Base-by-base conservation (phyloP, 2,329 filamentous ascomycete genomes). In the Trichoderma atroviride region DNA sequence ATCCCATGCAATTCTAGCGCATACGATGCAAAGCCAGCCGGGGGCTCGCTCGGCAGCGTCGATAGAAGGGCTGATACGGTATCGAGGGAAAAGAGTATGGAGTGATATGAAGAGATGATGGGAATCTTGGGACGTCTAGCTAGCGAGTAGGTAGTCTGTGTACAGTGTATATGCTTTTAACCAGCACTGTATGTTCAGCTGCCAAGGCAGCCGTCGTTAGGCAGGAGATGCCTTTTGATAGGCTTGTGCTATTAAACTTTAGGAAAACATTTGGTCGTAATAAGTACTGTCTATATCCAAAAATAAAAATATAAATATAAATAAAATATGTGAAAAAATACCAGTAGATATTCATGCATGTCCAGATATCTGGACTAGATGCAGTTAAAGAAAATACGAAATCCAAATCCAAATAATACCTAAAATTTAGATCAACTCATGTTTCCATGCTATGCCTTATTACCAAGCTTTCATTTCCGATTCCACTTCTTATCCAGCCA, bases 1-100 rank as follows among this genome's bases (percentile, higher is more conserved):
- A 73, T 75, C 72, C 71, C 76, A 77, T 73, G 70, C 65, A 70
- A 58, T 40, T 64, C 47, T 52, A 52, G 14, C 22, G 59, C 5
- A 10, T 6, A 43, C 37, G 52, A n/a, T 37, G 19, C 19, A 53
- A 13, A 6, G 16, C 24, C 43, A 50, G 55, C 56, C 24, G 27
- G 11, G 2, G 4, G 35, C 35, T 27, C 56, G 35, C 31, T 57
- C 47, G 40, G 35, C 9, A 37, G 29, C 2, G 43, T 43, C 59
- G 27, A 27, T 64, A 55, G 24, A 50, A 33, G 37, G 16, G 31
- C 14, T 37, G 50, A n/a, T 19, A 57, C 14, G 29, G 19, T n/a
- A 40, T 52, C 9, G n/a, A 56, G 50, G 47, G 37, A 24, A n/a
- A 11, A 24, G 19, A 24, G 47, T 22, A 24, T 58, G 52, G 31